Percentiles rank a stretch among this genome's conserved stretches.
Conservation (phyloP, 352 stramenopile species). For the Pythium myriotylum region DNA sequence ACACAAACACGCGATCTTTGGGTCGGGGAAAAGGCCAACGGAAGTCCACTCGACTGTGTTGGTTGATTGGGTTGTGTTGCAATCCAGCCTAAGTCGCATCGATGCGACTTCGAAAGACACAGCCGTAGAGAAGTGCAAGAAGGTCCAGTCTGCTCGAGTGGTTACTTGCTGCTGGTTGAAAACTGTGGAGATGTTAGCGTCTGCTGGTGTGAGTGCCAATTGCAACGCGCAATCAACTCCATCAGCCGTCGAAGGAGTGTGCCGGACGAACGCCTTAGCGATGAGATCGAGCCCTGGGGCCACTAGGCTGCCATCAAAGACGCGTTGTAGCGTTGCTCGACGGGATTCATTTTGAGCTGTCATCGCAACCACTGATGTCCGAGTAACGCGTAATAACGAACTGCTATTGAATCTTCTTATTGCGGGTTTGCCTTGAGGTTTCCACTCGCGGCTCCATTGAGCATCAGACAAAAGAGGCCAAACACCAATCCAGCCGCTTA, state of each 20-base stretch:
- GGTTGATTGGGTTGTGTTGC: conserved; percentile 40
- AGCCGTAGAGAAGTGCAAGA: conserved; percentile 4
- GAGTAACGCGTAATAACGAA: conserved; percentile 41
- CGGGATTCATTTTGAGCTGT: conserved; percentile 19
- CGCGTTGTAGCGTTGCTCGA: conserved; percentile 26
- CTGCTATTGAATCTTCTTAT: conserved; percentile 23
- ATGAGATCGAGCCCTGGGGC: conserved; percentile 43
- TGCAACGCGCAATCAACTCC: conserved; percentile 5
- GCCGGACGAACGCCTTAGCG: conserved; percentile 44
- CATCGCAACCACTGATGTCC: conserved; percentile 44
- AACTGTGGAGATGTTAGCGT: neutral
- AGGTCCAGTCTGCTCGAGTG: conserved; percentile 15
- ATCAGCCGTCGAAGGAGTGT: neutral
- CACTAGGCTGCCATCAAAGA: conserved; percentile 41
- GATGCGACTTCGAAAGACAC: conserved; percentile 46
- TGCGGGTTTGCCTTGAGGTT: neutral
- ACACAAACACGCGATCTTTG: conserved; percentile 54
- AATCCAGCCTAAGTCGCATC: conserved; percentile 39
- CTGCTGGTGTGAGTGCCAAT: neutral
- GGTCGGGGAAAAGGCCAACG: conserved; percentile 58
- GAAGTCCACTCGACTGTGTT: conserved; percentile 49
- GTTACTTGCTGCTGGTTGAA: neutral
- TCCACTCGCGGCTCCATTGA: conserved; percentile 38
- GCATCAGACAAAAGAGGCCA: conserved; percentile 44
- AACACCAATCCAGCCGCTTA: conserved; percentile 55